These are phyloP conservation scores for Pseudonitzschia pungens DNA, from an alignment of 108 stramenopile genomes.

Conservation along the genomic window DNA sequence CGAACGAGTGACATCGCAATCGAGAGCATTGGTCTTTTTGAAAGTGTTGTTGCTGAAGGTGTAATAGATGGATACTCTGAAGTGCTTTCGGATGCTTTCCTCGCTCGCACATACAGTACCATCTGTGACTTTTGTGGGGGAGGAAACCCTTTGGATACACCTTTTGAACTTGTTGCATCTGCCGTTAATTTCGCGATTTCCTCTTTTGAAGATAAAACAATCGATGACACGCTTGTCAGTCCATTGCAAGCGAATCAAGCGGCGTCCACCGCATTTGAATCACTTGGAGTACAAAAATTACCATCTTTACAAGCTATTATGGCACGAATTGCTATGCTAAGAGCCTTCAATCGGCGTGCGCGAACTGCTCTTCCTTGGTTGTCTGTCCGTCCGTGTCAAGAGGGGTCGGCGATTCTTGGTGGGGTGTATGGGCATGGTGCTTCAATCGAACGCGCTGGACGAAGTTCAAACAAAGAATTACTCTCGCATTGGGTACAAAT, in stretches of 20 bases:
- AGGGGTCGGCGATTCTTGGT: constrained; percentile 76
- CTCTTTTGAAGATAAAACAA: constrained; percentile 12
- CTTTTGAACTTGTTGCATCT: constrained; percentile 48
- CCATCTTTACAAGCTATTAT: constrained; percentile 61
- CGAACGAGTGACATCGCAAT: constrained; percentile 12
- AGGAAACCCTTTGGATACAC: constrained; percentile 53
- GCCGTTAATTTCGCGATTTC: constrained; percentile 51
- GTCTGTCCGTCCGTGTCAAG: constrained; percentile 75
- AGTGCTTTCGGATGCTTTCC: constrained; percentile 55
- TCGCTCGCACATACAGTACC: constrained; percentile 43
- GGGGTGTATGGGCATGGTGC: constrained; percentile 77
- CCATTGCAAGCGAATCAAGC: constrained; percentile 44
- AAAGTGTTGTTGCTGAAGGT: constrained; percentile 36
- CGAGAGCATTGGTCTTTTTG: constrained; percentile 45
- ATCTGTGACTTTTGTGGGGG: constrained; percentile 56
- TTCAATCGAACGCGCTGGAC: constrained; percentile 71
- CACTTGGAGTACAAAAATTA: constrained; percentile 17
- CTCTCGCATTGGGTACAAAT: constrained; percentile 56
- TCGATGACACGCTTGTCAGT: neutral
- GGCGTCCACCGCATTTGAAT: constrained; percentile 47
- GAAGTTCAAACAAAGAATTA: constrained; percentile 17
- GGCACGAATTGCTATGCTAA: constrained; percentile 73
- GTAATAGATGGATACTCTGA: constrained; percentile 43
- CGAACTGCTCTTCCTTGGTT: constrained; percentile 72
- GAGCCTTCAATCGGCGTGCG: constrained; percentile 78